Evolutionary conservation across 495 filamentous ascomycete genomes (phyloP), one percentile per base, ranked within the genome.

Genomic region (Collariella sp.): DNA sequence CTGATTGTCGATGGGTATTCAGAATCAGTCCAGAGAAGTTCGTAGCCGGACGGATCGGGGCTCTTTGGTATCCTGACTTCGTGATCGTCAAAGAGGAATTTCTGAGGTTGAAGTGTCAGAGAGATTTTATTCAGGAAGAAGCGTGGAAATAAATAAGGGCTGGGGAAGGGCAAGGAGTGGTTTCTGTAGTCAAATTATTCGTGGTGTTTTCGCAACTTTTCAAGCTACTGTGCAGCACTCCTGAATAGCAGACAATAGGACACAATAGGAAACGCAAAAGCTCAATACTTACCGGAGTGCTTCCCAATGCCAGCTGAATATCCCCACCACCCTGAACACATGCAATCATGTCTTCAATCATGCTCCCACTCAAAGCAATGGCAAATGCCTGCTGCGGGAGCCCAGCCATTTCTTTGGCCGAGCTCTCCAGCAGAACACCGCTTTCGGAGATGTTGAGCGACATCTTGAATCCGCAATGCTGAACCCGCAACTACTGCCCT

Each of bases 311-410:
- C 69, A 84, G 71, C 68, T 79, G 72, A 35, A 83, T 65, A 43
- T 77, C 79, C 54, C 82, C 77, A 29, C 83, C 79, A 65, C 80
- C 73, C 39, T 80, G 77, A 19, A 86, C 77, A 59, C 76, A 81
- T 57, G 79, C 76, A 53, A 89, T 83, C 68, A 90, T 79, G 29
- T 88, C 81, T 61, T 87, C 80, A 55, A 89, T 78, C 31, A 83
- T 76, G 52, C 69, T 77, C 67, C 86, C 79, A 56, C 74, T 78
- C 53, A 90, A 67, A 23, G 78, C 79, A 53, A 90, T 67, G 55
- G 83, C 83, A 72, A 90, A 82, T 7, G 74, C 74, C 57, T 76
- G 73, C 46, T 59, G 50, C 15, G 75, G 72, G 42, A 74, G 71
- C 45, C 57, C 53, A 26, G 57, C 63, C 58, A 51, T 66, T 45